Conservation (phyloP, 1,139 yeast species). For the Saccharomyces pastorianus region DNA sequence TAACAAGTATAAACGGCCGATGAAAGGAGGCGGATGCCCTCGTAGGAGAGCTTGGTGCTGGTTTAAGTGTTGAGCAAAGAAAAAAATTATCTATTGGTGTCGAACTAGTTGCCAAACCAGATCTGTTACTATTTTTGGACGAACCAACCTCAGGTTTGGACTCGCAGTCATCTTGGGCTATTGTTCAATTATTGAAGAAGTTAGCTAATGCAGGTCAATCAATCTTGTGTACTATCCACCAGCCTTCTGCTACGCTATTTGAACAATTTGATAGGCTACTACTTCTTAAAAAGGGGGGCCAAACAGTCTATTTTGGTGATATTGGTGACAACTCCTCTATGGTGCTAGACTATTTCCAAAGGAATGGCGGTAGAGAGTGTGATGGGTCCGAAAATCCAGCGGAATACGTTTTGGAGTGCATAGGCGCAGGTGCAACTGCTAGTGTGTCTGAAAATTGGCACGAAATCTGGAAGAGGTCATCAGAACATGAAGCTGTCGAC, state of each 20-base stretch:
- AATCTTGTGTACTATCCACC: too few relatives aligned
- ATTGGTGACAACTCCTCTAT: slow-evolving; percentile 42
- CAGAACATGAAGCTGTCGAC: too few relatives aligned
- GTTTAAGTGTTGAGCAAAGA: slow-evolving; percentile 52
- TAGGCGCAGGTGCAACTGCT: slow-evolving; percentile 52
- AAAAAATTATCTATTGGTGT: slow-evolving; percentile 50
- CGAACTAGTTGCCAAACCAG: slow-evolving; percentile 43
- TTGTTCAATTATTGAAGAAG: too few relatives aligned
- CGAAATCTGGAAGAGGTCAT: slow-evolving; percentile 39
- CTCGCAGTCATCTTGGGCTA: too few relatives aligned
- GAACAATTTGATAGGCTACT: too few relatives aligned
- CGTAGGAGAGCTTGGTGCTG: slow-evolving; percentile 44
- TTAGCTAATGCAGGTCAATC: too few relatives aligned
- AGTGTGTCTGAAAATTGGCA: slow-evolving; percentile 39
- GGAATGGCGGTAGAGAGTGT: slow-evolving; percentile 45
- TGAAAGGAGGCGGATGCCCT: slow-evolving; percentile 40
- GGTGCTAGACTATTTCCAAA: slow-evolving; percentile 42
- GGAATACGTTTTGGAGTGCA: slow-evolving; percentile 48
- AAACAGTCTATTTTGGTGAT: too few relatives aligned
- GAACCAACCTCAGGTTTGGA: too few relatives aligned
- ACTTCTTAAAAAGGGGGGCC: too few relatives aligned
- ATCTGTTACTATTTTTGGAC: too few relatives aligned
- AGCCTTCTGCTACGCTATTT: too few relatives aligned
- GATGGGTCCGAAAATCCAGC: slow-evolving; percentile 43
- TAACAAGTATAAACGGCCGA: slow-evolving; percentile 34